Evolutionary conservation across 2,329 filamentous ascomycete genomes (phyloP).

Genomic region (Fusarium chuoi): DNA sequence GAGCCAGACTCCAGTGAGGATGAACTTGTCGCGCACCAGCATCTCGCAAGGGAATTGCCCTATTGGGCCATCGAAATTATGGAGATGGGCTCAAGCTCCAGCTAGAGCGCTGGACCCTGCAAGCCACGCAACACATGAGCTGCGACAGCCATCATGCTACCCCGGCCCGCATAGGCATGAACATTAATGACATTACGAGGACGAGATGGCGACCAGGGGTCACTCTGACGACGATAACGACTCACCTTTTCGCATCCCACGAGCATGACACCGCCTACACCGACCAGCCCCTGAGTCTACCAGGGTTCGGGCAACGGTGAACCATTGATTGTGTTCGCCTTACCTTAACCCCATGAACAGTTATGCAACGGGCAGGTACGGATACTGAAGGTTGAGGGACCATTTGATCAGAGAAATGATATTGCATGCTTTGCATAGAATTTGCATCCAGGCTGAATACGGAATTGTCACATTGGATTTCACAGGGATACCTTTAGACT

Average conservation of each 20-base stretch:
- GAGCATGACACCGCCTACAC: slow-evolving; percentile 36
- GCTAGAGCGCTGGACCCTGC: slow-evolving; percentile 33
- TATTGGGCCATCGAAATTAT: slow-evolving; percentile 63
- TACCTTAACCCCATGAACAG: slow-evolving; percentile 6
- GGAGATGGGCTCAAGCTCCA: slow-evolving; percentile 56
- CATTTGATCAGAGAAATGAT: slow-evolving; percentile 39
- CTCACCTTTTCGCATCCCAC: slow-evolving; percentile 38
- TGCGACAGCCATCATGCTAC: slow-evolving; percentile 27
- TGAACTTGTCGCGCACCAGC: slow-evolving; percentile 53
- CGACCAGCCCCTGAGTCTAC: slow-evolving; percentile 26
- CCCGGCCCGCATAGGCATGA: slow-evolving; percentile 35
- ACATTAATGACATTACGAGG: slow-evolving; percentile 43
- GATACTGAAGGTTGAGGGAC: slow-evolving; percentile 14
- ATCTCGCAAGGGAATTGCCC: slow-evolving; percentile 60
- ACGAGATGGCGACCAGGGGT: slow-evolving; percentile 36
- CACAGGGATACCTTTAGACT: slow-evolving; percentile 47
- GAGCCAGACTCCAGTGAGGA: slow-evolving; percentile 62
- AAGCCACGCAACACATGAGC: slow-evolving; percentile 24
- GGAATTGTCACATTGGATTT: slow-evolving; percentile 31
- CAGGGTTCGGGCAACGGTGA: slow-evolving; percentile 18
- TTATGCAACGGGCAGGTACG: slow-evolving; percentile 10
- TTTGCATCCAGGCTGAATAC: slow-evolving; percentile 34
- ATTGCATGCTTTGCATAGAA: slow-evolving; percentile 42
- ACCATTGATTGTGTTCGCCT: slow-evolving; percentile 21
- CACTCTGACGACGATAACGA: slow-evolving; percentile 43